phyloP scores from a whole-genome alignment of 2,329 filamentous ascomycete genomes.

The Paraphaeosphaeria sporulosa region DNA sequence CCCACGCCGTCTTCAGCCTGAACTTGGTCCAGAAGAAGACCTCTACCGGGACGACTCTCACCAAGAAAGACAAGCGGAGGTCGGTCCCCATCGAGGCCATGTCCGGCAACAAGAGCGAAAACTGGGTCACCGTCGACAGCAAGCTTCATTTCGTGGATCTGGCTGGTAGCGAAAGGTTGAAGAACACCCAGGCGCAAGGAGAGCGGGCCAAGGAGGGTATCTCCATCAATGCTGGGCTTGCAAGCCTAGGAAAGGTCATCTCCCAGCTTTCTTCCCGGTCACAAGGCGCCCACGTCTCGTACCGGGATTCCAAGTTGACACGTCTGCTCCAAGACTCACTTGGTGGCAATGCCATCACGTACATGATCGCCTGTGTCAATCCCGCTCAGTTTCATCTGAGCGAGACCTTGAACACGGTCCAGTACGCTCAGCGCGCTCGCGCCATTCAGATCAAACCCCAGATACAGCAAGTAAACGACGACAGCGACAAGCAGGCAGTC shows the following conservation, averaged over 20 bases:
- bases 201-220: slow-evolving; percentile 96
- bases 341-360: slow-evolving; percentile 96
- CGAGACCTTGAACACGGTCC: slow-evolving; percentile 94
- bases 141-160: slow-evolving; percentile 99
- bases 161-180: slow-evolving; percentile 93
- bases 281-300: slow-evolving; percentile 89
- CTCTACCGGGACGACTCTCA: slow-evolving; percentile 53
- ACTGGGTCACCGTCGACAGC: slow-evolving; percentile 87
- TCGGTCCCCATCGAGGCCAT: slow-evolving; percentile 86
- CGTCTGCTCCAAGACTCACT: slow-evolving; percentile 94
- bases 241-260: slow-evolving; percentile 96
- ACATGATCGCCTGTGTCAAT: slow-evolving; percentile 99
- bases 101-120: slow-evolving; percentile 63
- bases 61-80: slow-evolving; percentile 78
- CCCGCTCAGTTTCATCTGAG: slow-evolving; percentile 96
- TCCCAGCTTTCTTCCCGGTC: slow-evolving; percentile 94
- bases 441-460: slow-evolving; percentile 97
- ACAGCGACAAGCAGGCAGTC: slow-evolving; percentile 90
- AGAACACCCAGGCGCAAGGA: slow-evolving; percentile 95
- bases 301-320: slow-evolving; percentile 96
- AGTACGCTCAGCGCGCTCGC: slow-evolving; percentile 94
- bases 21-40: slow-evolving; percentile 88
- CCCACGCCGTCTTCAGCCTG: slow-evolving; percentile 95
- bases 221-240: slow-evolving; percentile 95
- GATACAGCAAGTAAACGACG: slow-evolving; percentile 88